phyloP scores from a whole-genome alignment of 2,329 filamentous ascomycete species.

The Paraconiothyrium sp. region DNA sequence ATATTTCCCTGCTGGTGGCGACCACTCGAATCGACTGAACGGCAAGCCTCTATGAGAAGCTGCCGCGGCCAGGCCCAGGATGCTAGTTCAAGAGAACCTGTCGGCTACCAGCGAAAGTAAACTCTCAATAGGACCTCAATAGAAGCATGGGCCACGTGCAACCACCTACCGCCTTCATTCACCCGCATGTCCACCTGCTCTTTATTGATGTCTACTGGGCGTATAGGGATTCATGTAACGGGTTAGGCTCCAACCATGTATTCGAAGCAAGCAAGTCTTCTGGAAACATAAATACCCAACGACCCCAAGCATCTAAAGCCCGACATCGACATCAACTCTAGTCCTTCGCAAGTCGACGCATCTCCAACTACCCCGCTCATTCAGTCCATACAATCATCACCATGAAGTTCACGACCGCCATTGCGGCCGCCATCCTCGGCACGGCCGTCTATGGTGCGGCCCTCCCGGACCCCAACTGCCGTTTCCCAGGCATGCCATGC shows the following conservation, averaged over 20 bases:
- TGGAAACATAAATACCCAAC: slow-evolving; percentile 25
- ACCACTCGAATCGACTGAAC: not conserved
- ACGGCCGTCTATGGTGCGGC: slow-evolving; percentile 52
- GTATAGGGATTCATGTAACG: slow-evolving; percentile 6
- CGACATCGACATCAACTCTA: slow-evolving; percentile 21
- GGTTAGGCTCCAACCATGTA: not conserved
- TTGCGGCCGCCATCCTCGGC: slow-evolving; percentile 54
- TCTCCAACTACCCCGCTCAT: slow-evolving; percentile 26
- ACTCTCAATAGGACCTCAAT: slow-evolving; percentile 8
- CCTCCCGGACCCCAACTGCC: slow-evolving; percentile 44
- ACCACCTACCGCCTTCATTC: not conserved
- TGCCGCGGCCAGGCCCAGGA: not conserved
- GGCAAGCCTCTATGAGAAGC: not conserved
- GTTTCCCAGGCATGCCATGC: slow-evolving; percentile 36
- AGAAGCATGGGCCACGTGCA: not conserved
- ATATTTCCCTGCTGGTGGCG: not conserved
- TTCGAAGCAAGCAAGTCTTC: slow-evolving; percentile 3
- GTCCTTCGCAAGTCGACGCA: slow-evolving; percentile 18
- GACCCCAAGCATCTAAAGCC: slow-evolving; percentile 13
- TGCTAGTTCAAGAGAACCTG: not conserved
- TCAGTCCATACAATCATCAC: slow-evolving; percentile 30
- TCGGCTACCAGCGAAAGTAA: not conserved
- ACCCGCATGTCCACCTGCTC: not conserved
- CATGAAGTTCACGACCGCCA: slow-evolving; percentile 61
- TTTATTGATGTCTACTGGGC: slow-evolving; percentile 10